Evolutionary conservation across 2,329 filamentous ascomycete species (phyloP).

Genomic region (Claviceps capensis): DNA sequence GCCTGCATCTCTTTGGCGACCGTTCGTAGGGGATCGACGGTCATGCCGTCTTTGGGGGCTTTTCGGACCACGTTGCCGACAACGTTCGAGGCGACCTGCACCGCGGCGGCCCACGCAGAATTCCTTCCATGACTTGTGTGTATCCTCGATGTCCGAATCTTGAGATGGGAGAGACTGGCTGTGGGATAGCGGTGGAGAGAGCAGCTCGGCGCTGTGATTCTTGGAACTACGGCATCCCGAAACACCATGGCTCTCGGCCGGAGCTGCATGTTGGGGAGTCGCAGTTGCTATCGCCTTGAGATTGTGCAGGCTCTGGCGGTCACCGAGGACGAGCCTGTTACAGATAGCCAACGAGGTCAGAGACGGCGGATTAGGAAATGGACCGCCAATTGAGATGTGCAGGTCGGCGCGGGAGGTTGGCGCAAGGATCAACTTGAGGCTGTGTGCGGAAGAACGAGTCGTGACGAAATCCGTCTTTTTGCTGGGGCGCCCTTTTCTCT

Average conservation of each 20-base stretch:
- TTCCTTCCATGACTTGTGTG: conserved; percentile 31
- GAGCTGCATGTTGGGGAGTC: conserved; percentile 33
- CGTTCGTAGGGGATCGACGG: conserved; percentile 74
- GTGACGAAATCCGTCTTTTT: not conserved
- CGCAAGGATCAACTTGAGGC: not conserved
- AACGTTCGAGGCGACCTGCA: conserved; percentile 55
- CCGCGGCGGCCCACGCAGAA: conserved; percentile 66
- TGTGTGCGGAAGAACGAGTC: not conserved
- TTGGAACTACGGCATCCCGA: conserved; percentile 22
- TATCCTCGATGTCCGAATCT: conserved; percentile 19
- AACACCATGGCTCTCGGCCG: conserved; percentile 39
- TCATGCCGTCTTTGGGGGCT: conserved; percentile 50
- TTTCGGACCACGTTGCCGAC: conserved; percentile 54
- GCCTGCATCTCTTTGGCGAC: conserved; percentile 97
- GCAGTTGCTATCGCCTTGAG: not conserved
- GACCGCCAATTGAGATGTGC: not conserved
- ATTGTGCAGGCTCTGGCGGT: no score
- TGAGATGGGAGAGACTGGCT: conserved; percentile 14
- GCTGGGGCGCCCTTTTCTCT: not conserved
- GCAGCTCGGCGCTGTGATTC: conserved; percentile 16
- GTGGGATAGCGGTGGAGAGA: conserved; percentile 18
- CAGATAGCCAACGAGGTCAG: no score
- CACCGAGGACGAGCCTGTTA: no score
- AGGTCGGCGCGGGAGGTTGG: not conserved
- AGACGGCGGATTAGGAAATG: no score